Conservation (phyloP, 2,329 filamentous ascomycete species). For the Colletotrichum sp. region DNA sequence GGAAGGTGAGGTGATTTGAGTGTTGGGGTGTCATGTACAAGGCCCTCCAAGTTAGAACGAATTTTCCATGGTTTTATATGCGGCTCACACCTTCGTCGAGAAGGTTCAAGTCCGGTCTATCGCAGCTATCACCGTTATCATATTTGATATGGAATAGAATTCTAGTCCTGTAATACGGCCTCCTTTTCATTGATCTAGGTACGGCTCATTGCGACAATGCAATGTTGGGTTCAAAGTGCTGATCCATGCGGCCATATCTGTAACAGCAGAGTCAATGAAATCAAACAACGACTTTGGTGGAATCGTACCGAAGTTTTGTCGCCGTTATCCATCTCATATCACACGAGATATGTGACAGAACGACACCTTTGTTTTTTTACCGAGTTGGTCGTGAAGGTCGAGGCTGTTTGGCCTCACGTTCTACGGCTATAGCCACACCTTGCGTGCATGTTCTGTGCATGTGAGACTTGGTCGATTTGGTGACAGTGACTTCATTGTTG, state of each 20-base stretch:
- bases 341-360: background rate
- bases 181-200: background rate
- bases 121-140: background rate
- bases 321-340: background rate
- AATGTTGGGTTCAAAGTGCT: background rate
- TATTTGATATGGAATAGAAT: background rate
- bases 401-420: background rate
- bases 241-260: background rate
- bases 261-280: background rate
- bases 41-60: too few relatives aligned
- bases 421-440: too few relatives aligned
- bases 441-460: too few relatives aligned
- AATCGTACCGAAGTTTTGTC: background rate
- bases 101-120: background rate
- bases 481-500: too few relatives aligned
- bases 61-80: background rate
- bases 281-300: background rate
- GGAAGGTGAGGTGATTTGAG: background rate
- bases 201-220: background rate
- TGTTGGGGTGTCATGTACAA: background rate
- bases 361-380: background rate
- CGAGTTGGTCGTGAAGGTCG: background rate
- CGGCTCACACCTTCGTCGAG: background rate
- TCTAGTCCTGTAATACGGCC: rapidly evolving
- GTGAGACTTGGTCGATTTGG: too few relatives aligned